Conservation (phyloP, 202 grass and related monocot species). For the Brachypodium distachyon region DNA sequence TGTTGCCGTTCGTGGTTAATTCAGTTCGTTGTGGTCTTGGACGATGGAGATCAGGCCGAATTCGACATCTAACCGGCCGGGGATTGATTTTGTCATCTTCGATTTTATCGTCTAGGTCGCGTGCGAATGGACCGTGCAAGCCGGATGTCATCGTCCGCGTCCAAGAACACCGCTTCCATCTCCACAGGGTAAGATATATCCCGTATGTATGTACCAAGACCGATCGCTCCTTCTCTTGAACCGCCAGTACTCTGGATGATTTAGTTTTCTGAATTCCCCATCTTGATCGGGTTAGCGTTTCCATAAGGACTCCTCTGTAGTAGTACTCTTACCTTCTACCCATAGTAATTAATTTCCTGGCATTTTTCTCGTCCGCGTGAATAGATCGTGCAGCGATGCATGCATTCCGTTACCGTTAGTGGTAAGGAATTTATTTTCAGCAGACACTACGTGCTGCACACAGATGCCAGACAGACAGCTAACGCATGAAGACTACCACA, state of each 20-base stretch:
- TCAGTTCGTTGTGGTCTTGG: not conserved
- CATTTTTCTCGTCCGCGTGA: too few relatives aligned
- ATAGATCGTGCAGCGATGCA: too few relatives aligned
- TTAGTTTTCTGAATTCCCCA: not conserved
- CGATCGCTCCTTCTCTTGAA: not conserved
- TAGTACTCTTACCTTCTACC: too few relatives aligned
- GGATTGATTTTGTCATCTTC: not conserved
- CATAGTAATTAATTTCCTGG: too few relatives aligned
- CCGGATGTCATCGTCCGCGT: constrained; percentile 68
- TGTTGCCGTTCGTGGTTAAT: not conserved
- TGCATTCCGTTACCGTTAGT: not conserved
- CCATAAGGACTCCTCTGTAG: too few relatives aligned
- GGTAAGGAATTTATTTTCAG: not conserved
- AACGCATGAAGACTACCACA: constrained; percentile 1
- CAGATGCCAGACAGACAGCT: too few relatives aligned
- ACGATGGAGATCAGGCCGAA: not conserved
- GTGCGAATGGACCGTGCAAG: constrained; percentile 42
- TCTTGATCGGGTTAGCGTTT: too few relatives aligned
- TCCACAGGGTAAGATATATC: constrained; percentile 80
- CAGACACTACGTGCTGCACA: not conserved
- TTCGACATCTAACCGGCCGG: not conserved
- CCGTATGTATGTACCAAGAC: not conserved
- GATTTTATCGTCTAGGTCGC: constrained; percentile 31
- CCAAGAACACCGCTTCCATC: constrained; percentile 46
- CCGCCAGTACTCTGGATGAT: not conserved